Evolutionary conservation across 75 land plant genomes (phyloP).

Genomic region (Isoetes taiwanensis): DNA sequence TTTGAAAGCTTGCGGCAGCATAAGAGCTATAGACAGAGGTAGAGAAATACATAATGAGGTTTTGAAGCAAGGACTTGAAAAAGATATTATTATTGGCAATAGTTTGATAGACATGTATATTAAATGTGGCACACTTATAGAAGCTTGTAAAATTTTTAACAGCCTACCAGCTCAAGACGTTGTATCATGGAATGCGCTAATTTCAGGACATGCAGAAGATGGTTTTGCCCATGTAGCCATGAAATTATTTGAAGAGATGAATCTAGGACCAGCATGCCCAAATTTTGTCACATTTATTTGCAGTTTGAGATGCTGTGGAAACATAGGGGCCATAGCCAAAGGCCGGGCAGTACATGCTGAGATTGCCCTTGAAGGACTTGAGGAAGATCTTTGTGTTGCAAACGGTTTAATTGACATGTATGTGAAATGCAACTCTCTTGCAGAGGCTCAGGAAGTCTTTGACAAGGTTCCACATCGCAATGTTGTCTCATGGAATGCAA

Average conservation of each 20-base stretch:
- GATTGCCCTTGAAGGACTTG: background rate
- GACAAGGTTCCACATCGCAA: no score
- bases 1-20: slow-evolving; percentile 41
- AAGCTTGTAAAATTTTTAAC: no score
- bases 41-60: slow-evolving; percentile 10
- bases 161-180: no score
- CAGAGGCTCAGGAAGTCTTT: no score
- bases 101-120: slow-evolving; percentile 40
- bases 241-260: no score
- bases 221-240: no score
- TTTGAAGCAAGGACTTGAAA: slow-evolving; percentile 23
- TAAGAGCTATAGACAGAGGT: slow-evolving; percentile 33
- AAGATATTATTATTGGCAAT: slow-evolving; percentile 31
- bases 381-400: background rate
- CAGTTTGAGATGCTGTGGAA: slow-evolving; percentile 15
- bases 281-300: background rate
- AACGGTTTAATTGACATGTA: no score
- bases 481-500: no score
- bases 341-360: slow-evolving; percentile 12
- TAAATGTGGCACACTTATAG: slow-evolving; percentile 19
- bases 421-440: no score
- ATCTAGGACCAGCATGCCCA: no score
- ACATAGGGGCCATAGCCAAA: slow-evolving; percentile 29
- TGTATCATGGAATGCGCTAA: no score
- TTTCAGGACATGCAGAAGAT: no score